These are phyloP conservation scores for Xylaria venustula DNA, from an alignment of 495 filamentous ascomycete species.

Conservation along the genomic window DNA sequence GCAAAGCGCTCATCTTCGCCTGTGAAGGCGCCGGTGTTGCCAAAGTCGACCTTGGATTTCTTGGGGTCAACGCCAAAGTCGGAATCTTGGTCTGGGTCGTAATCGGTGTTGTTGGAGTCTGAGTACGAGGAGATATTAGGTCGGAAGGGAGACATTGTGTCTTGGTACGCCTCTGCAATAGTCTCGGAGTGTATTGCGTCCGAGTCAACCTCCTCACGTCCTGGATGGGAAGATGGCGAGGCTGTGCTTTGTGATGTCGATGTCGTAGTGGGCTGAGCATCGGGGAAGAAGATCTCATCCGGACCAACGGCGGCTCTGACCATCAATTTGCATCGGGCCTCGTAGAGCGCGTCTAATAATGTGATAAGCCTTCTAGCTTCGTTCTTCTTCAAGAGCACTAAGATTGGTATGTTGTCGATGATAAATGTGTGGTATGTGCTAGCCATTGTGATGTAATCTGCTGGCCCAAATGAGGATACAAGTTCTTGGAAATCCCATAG, in stretches of 20 bases:
- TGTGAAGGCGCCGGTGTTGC: slow-evolving; percentile 56
- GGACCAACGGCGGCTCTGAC: slow-evolving; percentile 57
- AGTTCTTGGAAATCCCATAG: slow-evolving; percentile 61
- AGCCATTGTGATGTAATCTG: slow-evolving; percentile 71
- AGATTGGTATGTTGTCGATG: slow-evolving; percentile 56
- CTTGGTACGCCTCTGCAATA: slow-evolving; percentile 68
- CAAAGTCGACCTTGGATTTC: slow-evolving; percentile 49
- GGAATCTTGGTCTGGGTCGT: slow-evolving; percentile 48
- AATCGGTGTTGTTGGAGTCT: slow-evolving; percentile 36
- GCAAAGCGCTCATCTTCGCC: slow-evolving; percentile 74
- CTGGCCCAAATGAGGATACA: slow-evolving; percentile 60
- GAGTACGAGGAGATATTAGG: slow-evolving; percentile 65
- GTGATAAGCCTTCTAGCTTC: slow-evolving; percentile 72
- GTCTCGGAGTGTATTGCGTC: slow-evolving; percentile 66
- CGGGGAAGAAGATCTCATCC: slow-evolving; percentile 69
- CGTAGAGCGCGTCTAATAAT: slow-evolving; percentile 68
- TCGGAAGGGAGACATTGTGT: slow-evolving; percentile 65
- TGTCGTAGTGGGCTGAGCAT: slow-evolving; percentile 23
- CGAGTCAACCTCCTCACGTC: slow-evolving; percentile 21
- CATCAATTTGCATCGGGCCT: slow-evolving; percentile 63
- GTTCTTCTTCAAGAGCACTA: slow-evolving; percentile 62
- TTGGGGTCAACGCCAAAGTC: slow-evolving; percentile 38
- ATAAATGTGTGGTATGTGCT: slow-evolving; percentile 69
- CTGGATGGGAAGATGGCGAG: neutral
- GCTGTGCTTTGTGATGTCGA: neutral